Evolutionary conservation across 2,329 filamentous ascomycete genomes (phyloP), one percentile per base, ranked within the genome.

Genomic region (Saccharata proteae): DNA sequence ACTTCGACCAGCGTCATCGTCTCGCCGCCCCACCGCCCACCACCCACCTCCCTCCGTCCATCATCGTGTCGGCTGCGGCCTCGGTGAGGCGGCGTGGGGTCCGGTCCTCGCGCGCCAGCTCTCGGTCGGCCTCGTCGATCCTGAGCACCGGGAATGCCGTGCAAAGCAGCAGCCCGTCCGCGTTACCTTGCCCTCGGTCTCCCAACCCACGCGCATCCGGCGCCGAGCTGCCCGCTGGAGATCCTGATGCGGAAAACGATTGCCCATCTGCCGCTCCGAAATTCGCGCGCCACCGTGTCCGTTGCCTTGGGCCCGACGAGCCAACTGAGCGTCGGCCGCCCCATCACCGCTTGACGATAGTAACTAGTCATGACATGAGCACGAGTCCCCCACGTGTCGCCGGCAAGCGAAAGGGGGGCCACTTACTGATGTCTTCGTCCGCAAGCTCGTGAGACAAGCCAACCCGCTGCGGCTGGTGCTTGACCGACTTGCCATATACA

Each of bases 381-480:
- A 13, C 12, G n/a, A n/a, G n/a, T n/a, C n/a, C 25, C 29, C 18
- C 21, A 11, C 18, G 11, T 11, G 22, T 13, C 16, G 12, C 22
- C 18, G 16, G n/a, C 16, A 12, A 25, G 5, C 3, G 10, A n/a
- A 9, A 15, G 11, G 12, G 10, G 9, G 8, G 13, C 11, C n/a
- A 33, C 77, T 64, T 69, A 88, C 83, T 83, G 59, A 98, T 93
- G 62, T 98, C 90, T 63, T 98, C 90, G 56, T 98, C 90, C 36
- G 76, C 83, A 49, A 98, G 68, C 65, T 93, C 84, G 56, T 98
- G 90, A 32, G 72, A 65, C 42, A 98, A 69, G 29, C 90, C 90
- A 40, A 96, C 90, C 49, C 86, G 75, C 62, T 98, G 90, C 42
- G 90, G 90, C 62, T 96, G 90, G 64, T 98, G 90, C 69, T 96